Conservation (phyloP, 2,329 filamentous ascomycete genomes). For the Byssochlamys sp. region DNA sequence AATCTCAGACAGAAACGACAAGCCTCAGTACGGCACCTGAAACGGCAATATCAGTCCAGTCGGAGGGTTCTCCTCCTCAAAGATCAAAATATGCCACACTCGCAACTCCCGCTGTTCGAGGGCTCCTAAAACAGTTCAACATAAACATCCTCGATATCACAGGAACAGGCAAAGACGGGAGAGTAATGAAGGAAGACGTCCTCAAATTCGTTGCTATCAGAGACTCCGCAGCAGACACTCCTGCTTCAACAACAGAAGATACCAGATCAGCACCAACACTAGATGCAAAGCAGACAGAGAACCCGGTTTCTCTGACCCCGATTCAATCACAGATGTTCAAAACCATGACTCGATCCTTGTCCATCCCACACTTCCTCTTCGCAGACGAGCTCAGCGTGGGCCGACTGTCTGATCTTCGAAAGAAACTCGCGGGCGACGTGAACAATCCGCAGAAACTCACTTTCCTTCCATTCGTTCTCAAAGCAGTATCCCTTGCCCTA, state of each 20-base stretch:
- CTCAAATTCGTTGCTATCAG: slow-evolving; percentile 56
- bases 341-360: slow-evolving; percentile 83
- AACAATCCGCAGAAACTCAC: slow-evolving; percentile 58
- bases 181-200: slow-evolving; percentile 88
- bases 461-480: slow-evolving; percentile 88
- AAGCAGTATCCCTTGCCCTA: slow-evolving; percentile 80
- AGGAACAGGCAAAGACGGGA: slow-evolving; percentile 81
- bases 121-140: slow-evolving; percentile 69
- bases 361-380: slow-evolving; percentile 91
- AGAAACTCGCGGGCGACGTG: slow-evolving; percentile 58
- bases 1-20: slow-evolving; percentile 10
- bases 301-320: slow-evolving; percentile 58
- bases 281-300: slow-evolving; percentile 53
- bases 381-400: slow-evolving; percentile 81
- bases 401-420: slow-evolving; percentile 60
- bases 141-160: slow-evolving; percentile 68
- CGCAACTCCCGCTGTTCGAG: slow-evolving; percentile 85
- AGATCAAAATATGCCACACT: slow-evolving; percentile 60
- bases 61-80: slow-evolving; percentile 6
- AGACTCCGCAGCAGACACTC: slow-evolving; percentile 25
- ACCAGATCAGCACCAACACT: slow-evolving; percentile 25
- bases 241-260: slow-evolving; percentile 12
- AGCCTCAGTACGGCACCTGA: slow-evolving; percentile 5
- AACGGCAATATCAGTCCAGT: slow-evolving; percentile 3
- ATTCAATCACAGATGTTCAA: slow-evolving; percentile 95